phyloP scores from a whole-genome alignment of 2,329 filamentous ascomycete species.

The Colletotrichum cuscutae region DNA sequence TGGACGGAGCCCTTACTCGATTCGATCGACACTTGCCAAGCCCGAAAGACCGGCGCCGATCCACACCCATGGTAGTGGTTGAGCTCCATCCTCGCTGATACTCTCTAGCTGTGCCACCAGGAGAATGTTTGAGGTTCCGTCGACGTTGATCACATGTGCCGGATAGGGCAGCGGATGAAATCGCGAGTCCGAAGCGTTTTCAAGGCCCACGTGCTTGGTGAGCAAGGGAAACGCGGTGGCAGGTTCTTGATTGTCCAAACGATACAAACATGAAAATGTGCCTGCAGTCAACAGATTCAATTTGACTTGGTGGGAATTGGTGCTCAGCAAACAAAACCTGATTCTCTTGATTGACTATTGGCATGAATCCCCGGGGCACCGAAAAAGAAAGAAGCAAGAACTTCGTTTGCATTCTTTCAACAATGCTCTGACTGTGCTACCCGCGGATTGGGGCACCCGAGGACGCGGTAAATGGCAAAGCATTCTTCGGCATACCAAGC shows the following conservation, averaged over 20 bases:
- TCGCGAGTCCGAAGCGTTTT: not conserved
- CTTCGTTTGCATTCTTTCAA: not conserved
- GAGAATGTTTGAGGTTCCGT: not conserved
- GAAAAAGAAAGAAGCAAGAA: not conserved
- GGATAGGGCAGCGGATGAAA: not conserved
- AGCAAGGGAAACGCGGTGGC: not conserved
- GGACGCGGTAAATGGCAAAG: not conserved
- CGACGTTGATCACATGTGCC: not conserved
- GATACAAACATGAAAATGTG: no score
- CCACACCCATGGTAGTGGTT: not conserved
- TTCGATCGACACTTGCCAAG: not conserved
- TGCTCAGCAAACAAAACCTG: not conserved
- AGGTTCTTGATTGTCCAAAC: not conserved
- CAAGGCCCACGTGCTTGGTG: not conserved
- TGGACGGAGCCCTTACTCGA: conserved; percentile 18
- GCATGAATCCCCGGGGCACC: not conserved
- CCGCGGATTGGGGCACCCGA: not conserved
- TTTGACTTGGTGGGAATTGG: not conserved
- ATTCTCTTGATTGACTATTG: not conserved
- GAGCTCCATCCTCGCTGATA: conserved; percentile 7
- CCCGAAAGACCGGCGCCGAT: not conserved
- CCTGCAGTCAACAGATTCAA: not conserved
- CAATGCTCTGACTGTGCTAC: no score
- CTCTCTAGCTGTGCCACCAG: conserved; percentile 1
- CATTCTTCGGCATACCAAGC: not conserved